Percentiles rank a stretch among this genome's conserved stretches.
Evolutionary conservation across 495 filamentous ascomycete species (phyloP).

Genomic region (Parmelia sp.): DNA sequence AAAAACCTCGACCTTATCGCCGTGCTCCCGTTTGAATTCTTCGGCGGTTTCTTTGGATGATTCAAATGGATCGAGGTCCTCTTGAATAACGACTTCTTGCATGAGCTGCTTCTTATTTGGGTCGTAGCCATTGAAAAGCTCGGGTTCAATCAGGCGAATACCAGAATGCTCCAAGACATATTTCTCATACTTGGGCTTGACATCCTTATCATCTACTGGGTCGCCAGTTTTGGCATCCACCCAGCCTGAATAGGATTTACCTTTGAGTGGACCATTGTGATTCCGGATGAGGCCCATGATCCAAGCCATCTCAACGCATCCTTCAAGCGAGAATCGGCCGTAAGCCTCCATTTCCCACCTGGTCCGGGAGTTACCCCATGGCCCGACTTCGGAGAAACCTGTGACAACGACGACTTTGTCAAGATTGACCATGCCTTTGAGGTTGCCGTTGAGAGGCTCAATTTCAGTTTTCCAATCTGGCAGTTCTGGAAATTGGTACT

Average conservation of each 20-base stretch:
- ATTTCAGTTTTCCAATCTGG: constrained; percentile 90
- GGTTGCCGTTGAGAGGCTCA: constrained; percentile 73
- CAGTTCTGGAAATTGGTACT: constrained; percentile 84
- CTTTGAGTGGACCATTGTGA: constrained; percentile 96
- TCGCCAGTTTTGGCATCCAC: constrained; percentile 90
- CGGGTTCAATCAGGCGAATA: constrained; percentile 95
- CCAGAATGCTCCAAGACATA: constrained; percentile 92
- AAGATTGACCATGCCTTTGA: constrained; percentile 97
- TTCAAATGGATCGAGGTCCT: constrained; percentile 95
- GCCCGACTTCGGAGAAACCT: constrained; percentile 92
- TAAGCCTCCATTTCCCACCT: constrained; percentile 99
- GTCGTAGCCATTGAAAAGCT: constrained; percentile 95
- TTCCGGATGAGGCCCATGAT: constrained; percentile 99
- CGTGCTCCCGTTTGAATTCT: constrained; percentile 94
- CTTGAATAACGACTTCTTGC: constrained; percentile 93
- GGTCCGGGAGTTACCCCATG: constrained; percentile 96
- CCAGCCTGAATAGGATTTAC: constrained; percentile 94
- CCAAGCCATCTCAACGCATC: constrained; percentile 99
- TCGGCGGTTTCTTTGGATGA: constrained; percentile 93
- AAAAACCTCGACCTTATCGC: constrained; percentile 95
- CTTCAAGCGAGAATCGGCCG: constrained; percentile 93
- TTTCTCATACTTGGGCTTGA: constrained; percentile 95
- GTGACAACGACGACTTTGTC: constrained; percentile 97
- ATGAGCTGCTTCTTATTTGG: constrained; percentile 97
- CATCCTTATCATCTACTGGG: constrained; percentile 94